phyloP scores from a whole-genome alignment of 768 basidiomycete species.

The Termitomyces sp. region DNA sequence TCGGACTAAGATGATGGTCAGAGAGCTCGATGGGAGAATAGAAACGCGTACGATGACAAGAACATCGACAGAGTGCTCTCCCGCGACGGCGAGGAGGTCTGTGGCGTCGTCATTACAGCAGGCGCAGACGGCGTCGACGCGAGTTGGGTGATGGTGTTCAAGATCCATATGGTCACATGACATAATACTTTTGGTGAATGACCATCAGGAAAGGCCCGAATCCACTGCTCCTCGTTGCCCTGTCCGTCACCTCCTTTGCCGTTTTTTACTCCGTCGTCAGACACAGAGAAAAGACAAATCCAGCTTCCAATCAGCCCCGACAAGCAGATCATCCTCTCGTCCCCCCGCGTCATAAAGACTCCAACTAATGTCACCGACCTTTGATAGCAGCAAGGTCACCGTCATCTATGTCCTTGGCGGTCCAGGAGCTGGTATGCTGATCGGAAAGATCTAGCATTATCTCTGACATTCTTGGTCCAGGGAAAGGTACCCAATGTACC shows the following conservation, averaged over 20 bases:
- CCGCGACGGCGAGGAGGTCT: conserved; percentile 74
- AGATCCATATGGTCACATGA: conserved; percentile 49
- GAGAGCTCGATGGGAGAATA: conserved; percentile 5
- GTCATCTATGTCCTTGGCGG: conserved; percentile 97
- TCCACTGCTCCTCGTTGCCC: conserved; percentile 58
- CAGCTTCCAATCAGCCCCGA: conserved; percentile 59
- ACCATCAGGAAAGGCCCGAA: conserved; percentile 48
- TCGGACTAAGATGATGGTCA: conserved; percentile 32
- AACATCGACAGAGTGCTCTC: conserved; percentile 70
- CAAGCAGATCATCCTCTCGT: conserved; percentile 66
- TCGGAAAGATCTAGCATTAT: conserved; percentile 5
- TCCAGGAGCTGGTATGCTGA: conserved; percentile 79
- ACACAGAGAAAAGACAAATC: conserved; percentile 52
- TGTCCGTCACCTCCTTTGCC: conserved; percentile 55
- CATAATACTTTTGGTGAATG: conserved; percentile 10
- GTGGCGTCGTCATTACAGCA: conserved; percentile 61
- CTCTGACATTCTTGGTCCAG: conserved; percentile 37
- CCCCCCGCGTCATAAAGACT: conserved; percentile 52
- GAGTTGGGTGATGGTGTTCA: conserved; percentile 55
- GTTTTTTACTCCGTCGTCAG: conserved; percentile 57
- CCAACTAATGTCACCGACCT: conserved; percentile 44
- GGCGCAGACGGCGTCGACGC: conserved; percentile 61
- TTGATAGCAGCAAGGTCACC: conserved; percentile 71
- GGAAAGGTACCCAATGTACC: conserved; percentile 94
- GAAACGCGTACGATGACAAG: conserved; percentile 53